phyloP scores from a whole-genome alignment of 768 basidiomycete species.

The Tephrocybe sp. region DNA sequence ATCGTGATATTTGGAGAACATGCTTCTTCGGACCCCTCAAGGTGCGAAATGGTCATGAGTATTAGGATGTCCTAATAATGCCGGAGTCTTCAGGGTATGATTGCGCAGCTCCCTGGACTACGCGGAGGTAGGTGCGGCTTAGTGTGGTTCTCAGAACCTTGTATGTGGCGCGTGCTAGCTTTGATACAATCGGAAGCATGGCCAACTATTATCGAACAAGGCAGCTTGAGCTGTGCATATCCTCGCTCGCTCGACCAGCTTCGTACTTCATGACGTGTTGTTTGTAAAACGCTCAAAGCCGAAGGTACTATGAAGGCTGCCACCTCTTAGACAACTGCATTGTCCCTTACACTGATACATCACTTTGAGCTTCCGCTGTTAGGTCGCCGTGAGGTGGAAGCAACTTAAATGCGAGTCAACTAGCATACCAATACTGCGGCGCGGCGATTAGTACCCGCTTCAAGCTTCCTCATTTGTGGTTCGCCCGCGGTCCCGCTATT shows the following conservation, averaged over 20 bases:
- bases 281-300: conserved; percentile 4
- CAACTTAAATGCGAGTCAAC: not conserved
- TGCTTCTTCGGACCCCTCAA: not conserved
- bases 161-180: conserved; percentile 17
- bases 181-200: conserved; percentile 7
- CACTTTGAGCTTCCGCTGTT: not conserved
- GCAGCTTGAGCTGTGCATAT: too few relatives aligned
- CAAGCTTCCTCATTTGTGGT: too few relatives aligned
- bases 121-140: conserved; percentile 6
- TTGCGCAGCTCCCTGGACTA: conserved; percentile 13
- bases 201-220: conserved; percentile 6
- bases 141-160: conserved; percentile 1
- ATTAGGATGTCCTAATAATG: too few relatives aligned
- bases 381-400: not conserved
- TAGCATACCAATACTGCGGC: too few relatives aligned
- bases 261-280: conserved; percentile 9
- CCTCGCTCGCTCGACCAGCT: too few relatives aligned
- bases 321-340: conserved; percentile 3
- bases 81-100: conserved; percentile 8
- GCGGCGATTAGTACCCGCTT: too few relatives aligned
- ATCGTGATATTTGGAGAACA: not conserved
- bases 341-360: not conserved
- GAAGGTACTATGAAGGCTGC: too few relatives aligned
- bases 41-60: too few relatives aligned
- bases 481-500: not conserved